These are phyloP conservation scores for Schizonepeta tenuifolia DNA, from an alignment of 257 asterid genomes.

Conservation along the genomic window DNA sequence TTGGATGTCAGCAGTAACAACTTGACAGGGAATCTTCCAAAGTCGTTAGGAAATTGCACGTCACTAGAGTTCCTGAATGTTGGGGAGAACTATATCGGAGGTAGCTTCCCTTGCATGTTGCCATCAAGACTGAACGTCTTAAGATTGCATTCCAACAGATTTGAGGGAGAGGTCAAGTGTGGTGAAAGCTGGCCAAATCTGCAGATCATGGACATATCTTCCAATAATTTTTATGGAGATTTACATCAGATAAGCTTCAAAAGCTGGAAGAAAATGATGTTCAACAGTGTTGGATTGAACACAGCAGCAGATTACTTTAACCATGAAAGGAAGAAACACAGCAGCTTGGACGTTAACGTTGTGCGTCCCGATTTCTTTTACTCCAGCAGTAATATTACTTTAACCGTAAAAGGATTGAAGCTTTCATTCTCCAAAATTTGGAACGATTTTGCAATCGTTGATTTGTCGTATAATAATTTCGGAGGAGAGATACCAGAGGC, in stretches of 20 bases:
- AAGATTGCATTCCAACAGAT: conserved; percentile 43
- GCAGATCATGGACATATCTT: conserved; percentile 29
- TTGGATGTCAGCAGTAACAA: conserved; percentile 34
- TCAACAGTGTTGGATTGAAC: too few relatives aligned
- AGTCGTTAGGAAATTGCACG: conserved; percentile 42
- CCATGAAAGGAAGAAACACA: not conserved
- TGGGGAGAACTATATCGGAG: conserved; percentile 43
- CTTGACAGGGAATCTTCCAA: conserved; percentile 40
- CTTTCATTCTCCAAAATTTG: conserved; percentile 35
- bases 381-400: conserved; percentile 2
- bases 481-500: conserved; percentile 46
- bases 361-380: not conserved
- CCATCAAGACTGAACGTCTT: conserved; percentile 45
- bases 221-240: conserved; percentile 27
- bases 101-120: conserved; percentile 35
- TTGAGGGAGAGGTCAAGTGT: conserved; percentile 47
- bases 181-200: conserved; percentile 23
- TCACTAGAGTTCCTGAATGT: conserved; percentile 42
- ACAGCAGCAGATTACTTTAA: too few relatives aligned
- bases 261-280: conserved; percentile 20
- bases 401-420: conserved; percentile 41
- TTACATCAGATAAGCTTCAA: not conserved
- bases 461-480: too few relatives aligned
- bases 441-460: conserved; percentile 36
- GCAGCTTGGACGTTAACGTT: not conserved